Conservation (phyloP, 202 grass and related monocot species). For the Schoenoplectus tabernaemontani region DNA sequence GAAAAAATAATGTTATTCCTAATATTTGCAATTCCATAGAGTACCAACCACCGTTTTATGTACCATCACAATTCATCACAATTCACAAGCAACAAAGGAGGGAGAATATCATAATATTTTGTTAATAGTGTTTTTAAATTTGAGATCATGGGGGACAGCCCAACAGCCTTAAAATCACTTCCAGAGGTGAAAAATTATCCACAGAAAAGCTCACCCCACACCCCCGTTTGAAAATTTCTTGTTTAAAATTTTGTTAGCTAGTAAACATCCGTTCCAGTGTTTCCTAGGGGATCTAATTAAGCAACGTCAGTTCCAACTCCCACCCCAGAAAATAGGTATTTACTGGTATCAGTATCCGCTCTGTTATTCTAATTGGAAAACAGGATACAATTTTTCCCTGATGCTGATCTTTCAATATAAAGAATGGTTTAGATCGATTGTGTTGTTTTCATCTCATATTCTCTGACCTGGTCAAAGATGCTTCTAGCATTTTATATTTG, state of each 20-base stretch:
- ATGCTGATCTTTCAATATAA: too few relatives aligned
- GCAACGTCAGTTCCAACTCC: neutral
- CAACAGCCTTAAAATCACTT: neutral
- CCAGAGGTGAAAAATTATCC: neutral
- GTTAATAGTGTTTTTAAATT: neutral
- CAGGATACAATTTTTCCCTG: too few relatives aligned
- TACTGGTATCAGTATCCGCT: too few relatives aligned
- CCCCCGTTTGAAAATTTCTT: neutral
- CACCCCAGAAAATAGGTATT: neutral
- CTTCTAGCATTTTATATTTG: too few relatives aligned
- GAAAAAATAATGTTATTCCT: too few relatives aligned
- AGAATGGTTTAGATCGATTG: too few relatives aligned
- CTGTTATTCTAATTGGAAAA: too few relatives aligned
- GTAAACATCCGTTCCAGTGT: neutral
- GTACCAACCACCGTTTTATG: neutral
- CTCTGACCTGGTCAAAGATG: too few relatives aligned
- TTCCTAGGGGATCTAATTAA: neutral
- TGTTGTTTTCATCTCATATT: too few relatives aligned
- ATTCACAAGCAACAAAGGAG: neutral
- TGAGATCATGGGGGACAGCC: constrained; percentile 3
- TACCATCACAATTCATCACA: too few relatives aligned
- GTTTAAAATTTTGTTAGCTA: neutral
- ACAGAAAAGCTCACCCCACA: neutral
- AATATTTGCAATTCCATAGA: too few relatives aligned
- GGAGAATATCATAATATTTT: neutral